Evolutionary conservation across 2,329 filamentous ascomycete species (phyloP).

Genomic region (Trichoderma koningiopsis): DNA sequence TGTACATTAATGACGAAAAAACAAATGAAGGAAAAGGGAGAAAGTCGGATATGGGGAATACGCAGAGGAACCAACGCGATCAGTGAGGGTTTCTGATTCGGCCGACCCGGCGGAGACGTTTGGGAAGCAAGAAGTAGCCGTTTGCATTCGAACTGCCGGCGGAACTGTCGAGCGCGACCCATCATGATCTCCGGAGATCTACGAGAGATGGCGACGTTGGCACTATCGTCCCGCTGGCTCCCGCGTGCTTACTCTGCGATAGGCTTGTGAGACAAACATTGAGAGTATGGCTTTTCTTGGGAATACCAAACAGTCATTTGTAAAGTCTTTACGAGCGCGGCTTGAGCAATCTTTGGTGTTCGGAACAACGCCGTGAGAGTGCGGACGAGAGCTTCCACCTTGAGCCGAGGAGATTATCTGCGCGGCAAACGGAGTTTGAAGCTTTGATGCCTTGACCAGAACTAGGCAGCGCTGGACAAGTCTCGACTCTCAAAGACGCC

Average conservation of each 20-base stretch:
- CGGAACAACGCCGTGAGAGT: background rate
- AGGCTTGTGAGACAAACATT: background rate
- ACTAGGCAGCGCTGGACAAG: background rate
- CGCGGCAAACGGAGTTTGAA: background rate
- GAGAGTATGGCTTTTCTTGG: background rate
- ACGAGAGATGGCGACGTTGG: constrained; percentile 4
- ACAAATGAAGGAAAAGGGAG: background rate
- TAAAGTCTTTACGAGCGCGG: background rate
- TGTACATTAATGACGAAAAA: background rate
- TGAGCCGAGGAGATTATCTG: background rate
- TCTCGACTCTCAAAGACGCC: background rate
- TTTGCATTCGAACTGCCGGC: constrained; percentile 18
- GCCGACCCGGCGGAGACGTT: constrained; percentile 12
- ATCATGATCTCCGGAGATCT: constrained; percentile 5
- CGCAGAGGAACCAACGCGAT: constrained; percentile 1
- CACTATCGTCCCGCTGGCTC: background rate
- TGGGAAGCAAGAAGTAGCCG: constrained; percentile 1
- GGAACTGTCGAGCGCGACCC: constrained; percentile 5
- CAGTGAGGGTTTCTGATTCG: background rate
- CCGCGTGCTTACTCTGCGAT: background rate
- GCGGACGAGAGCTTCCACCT: background rate
- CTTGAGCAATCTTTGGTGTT: background rate
- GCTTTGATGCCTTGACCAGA: background rate
- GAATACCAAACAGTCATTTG: background rate
- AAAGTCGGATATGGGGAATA: background rate